Base-by-base conservation (phyloP, 305 asterid genomes). In the Solanum hybrid region DNA sequence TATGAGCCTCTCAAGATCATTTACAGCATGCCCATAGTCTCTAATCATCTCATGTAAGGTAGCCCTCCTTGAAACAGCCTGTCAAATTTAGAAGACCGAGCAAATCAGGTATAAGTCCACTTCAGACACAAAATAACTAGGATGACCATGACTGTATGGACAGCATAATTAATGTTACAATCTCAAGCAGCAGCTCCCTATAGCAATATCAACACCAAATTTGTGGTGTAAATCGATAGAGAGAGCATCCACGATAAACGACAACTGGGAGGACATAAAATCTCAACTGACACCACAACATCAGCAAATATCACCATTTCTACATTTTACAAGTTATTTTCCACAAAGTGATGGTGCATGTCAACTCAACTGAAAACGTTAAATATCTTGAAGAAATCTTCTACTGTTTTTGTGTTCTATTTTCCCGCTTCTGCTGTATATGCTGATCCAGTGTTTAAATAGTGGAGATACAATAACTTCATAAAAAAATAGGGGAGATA, bases 11-110 rank as follows among this genome's bases (percentile, higher is more conserved):
- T 94, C 93, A 86, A 95, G 93, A 95, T 97, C 99, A 92, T 9
- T 85, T 80, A 76, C 91, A 84, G 99, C 97, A 90, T 95, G 97
- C 91, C 92, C 95, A 91, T 97, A 97, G 89, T 97, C 99, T 91
- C 98, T 95, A 89, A 97, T 96, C 95, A 93, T 93, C 94, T 95
- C 99, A 91, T 95, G 95, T 91, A 97, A 93, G 89, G 98, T 94
- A 64, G 96, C 99, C 93, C 99, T 93, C 95, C 99, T 93, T 28
- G 98, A 97, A 87, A 97, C 92, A 86, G 99, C 98, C 99, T 97
- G 92, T 91, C 74, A 39, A 10, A 69, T 37, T 84, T 26, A 51
- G 42, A 35, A 33, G n/a, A 46, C 67, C 83, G 20, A 74, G 74
- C 35, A 87, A 71, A 90, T 82, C 64, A 82, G 71, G 37, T 82